These are phyloP conservation scores for Suhomyces bokatorum DNA, from an alignment of 1,139 yeast species.

Conservation along the genomic window DNA sequence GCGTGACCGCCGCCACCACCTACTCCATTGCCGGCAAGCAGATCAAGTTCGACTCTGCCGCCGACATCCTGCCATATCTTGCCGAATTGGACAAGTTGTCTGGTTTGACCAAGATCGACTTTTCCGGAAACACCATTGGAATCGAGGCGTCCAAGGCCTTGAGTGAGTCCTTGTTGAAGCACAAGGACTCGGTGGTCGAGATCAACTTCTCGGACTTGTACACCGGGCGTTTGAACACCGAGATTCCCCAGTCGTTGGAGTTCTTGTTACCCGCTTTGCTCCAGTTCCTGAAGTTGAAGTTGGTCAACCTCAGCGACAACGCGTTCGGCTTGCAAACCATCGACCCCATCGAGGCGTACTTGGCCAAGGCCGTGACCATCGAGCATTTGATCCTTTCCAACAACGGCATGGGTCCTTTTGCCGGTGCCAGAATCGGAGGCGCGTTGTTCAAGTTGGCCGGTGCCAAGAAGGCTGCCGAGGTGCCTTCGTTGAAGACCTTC, in stretches of 20 bases:
- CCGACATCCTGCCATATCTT: constrained; percentile 69
- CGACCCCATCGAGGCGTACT: constrained; percentile 78
- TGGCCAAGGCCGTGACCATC: constrained; percentile 73
- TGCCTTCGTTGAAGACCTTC: constrained; percentile 67
- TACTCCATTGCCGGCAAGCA: constrained; percentile 76
- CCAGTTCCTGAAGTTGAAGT: constrained; percentile 63
- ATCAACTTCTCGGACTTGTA: constrained; percentile 88
- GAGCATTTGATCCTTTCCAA: constrained; percentile 87
- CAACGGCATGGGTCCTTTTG: constrained; percentile 97
- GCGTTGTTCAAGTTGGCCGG: constrained; percentile 74
- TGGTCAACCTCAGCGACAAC: constrained; percentile 86
- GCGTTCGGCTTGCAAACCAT: constrained; percentile 96
- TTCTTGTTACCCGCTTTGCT: constrained; percentile 72
- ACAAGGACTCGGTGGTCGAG: constrained; percentile 53
- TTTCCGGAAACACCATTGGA: constrained; percentile 93
- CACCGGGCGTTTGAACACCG: constrained; percentile 92
- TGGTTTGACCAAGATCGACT: constrained; percentile 60
- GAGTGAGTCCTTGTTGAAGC: constrained; percentile 59
- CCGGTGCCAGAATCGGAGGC: constrained; percentile 90
- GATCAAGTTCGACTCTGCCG: constrained; percentile 67
- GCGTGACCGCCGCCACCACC: constrained; percentile 32
- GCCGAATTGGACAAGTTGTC: constrained; percentile 47
- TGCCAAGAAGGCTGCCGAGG: constrained; percentile 51
- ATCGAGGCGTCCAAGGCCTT: constrained; percentile 79
- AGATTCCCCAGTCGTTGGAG: constrained; percentile 82